Evolutionary conservation across 2,329 filamentous ascomycete genomes (phyloP).

Genomic region (Cladosporium cucumerinum): DNA sequence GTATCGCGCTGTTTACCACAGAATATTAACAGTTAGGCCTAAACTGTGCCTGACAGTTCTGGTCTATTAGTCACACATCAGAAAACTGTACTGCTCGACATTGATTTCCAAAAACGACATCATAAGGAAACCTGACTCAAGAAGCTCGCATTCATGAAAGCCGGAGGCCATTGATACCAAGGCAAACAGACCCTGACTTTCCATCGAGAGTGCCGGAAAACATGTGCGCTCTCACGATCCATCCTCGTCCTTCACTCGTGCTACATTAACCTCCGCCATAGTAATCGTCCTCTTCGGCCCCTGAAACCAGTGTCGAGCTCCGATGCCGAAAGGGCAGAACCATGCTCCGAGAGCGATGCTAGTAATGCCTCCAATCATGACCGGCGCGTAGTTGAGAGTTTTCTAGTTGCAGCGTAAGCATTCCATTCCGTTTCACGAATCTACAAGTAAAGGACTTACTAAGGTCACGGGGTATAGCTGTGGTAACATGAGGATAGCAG

Average conservation of each 20-base stretch:
- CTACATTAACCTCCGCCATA: neutral
- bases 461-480: neutral
- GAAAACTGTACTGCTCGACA: too few relatives aligned
- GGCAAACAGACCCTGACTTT: neutral
- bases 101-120: too few relatives aligned
- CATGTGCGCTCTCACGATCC: neutral
- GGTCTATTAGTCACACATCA: too few relatives aligned
- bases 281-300: neutral
- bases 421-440: neutral
- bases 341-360: neutral
- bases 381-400: neutral
- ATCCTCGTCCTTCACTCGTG: neutral
- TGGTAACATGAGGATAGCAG: too few relatives aligned
- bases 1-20: too few relatives aligned
- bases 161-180: too few relatives aligned
- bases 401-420: neutral
- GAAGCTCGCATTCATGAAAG: too few relatives aligned
- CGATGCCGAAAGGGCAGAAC: neutral
- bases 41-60: too few relatives aligned
- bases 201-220: neutral
- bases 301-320: neutral
- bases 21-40: too few relatives aligned
- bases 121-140: too few relatives aligned
- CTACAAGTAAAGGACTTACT: neutral
- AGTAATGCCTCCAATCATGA: neutral